These are phyloP conservation scores for Metarhizium rileyi DNA, from an alignment of 2,329 filamentous ascomycete species.

Conservation along the genomic window DNA sequence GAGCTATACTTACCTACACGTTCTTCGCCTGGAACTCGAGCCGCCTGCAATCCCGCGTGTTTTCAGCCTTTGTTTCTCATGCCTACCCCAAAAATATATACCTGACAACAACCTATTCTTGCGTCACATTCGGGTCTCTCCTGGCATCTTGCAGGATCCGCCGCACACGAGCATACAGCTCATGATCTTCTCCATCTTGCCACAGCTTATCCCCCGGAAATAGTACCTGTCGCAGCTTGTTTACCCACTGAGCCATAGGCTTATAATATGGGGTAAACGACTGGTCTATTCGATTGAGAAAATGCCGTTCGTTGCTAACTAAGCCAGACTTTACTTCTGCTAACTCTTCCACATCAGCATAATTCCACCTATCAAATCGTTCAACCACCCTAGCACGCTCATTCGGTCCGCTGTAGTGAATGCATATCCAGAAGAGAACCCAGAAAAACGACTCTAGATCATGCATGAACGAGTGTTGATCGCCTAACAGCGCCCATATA, in stretches of 20 bases:
- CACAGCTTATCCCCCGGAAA: slow-evolving; percentile 16
- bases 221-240: slow-evolving; percentile 24
- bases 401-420: no score
- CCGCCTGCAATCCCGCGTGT: no score
- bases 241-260: slow-evolving; percentile 27
- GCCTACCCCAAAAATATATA: no score
- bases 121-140: background rate
- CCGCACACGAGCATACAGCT: background rate
- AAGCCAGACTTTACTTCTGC: slow-evolving; percentile 14
- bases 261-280: slow-evolving; percentile 27
- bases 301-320: slow-evolving; percentile 17
- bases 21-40: no score
- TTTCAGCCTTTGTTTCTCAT: no score
- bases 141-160: background rate
- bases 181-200: background rate
- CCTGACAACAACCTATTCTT: background rate
- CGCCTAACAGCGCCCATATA: slow-evolving; percentile 30
- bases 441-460: slow-evolving; percentile 40
- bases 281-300: slow-evolving; percentile 16
- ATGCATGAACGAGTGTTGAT: slow-evolving; percentile 36
- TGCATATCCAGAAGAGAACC: slow-evolving; percentile 38
- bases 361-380: slow-evolving; percentile 28
- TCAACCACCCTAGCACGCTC: slow-evolving; percentile 3
- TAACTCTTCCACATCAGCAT: slow-evolving; percentile 16
- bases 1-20: no score